Base-by-base conservation (phyloP, 2,329 filamentous ascomycete species). In the Arthrinium puccinioides region DNA sequence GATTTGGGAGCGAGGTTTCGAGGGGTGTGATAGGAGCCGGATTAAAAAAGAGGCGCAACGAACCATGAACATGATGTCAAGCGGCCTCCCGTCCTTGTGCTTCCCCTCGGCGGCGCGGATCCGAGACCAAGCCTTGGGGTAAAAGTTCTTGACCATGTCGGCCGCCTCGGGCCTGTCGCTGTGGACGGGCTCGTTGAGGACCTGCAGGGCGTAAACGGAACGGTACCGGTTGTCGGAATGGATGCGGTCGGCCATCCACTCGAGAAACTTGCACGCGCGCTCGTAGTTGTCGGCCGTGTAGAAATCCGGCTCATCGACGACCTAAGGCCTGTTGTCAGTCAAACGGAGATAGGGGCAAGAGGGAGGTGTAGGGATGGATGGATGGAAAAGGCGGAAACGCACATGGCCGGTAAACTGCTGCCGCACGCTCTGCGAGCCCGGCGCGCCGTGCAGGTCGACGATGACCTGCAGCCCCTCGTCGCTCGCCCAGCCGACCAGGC, bases 131-230 rank as follows among this genome's bases (percentile, higher is more conserved):
- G 69, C 70, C 4, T 54, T 57, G 2, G 64, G 66, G 44, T 76
- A 75, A 51, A 60, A 75, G 21, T 51, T 54, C 7, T 56, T 54
- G 6, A 60, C 42, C 56, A 70, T 49, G 20, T 49, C 47, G 23
- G 55, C 52, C 3, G 55, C 55, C 5, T 52, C 39, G 21, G 45
- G 38, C 31, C 54, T 43, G 36, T 62, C 49, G 33, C 40, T 9
- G 27, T 47, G 45, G 6, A 63, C 47, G 4, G 71, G 71, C 50
- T 74, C 71, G 50, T 74, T 75, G 34, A 74, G 58, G 16, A 74
- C 55, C 38, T 69, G 61, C 11, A 74, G 44, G 58, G 68, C 70
- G 29, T 70, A 69, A 21, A 73, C 70, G 24, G 63, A 72, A 38
- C 62, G 55, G 52, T 70, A 72, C 24, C 52, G 55, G 26, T 51